These are phyloP conservation scores for Bothriochloa decipiens DNA, from an alignment of 176 grass and related monocot species.

Conservation along the genomic window DNA sequence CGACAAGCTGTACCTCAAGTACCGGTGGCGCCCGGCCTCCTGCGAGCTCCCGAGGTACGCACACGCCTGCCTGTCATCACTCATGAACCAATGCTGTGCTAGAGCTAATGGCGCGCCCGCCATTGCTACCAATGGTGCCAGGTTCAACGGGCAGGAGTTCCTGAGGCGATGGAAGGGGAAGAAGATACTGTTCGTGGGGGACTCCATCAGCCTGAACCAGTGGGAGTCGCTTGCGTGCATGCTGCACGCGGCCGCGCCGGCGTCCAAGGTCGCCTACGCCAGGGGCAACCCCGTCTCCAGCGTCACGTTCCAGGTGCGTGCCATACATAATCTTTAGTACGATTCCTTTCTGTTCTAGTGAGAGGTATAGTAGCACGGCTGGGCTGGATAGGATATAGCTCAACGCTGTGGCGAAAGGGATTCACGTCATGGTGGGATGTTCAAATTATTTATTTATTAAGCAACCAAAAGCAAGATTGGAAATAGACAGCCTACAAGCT, in stretches of 20 bases:
- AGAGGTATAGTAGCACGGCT: background rate
- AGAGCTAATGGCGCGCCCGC: background rate
- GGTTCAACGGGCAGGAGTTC: slow-evolving; percentile 73
- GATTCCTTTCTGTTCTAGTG: background rate
- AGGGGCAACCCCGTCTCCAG: slow-evolving; percentile 59
- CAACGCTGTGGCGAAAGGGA: background rate
- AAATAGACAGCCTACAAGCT: background rate
- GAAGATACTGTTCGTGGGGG: slow-evolving; percentile 99
- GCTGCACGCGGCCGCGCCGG: slow-evolving; percentile 74
- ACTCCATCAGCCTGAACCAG: slow-evolving; percentile 96
- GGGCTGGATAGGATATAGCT: background rate
- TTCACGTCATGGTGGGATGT: background rate
- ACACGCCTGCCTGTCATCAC: background rate
- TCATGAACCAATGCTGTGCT: background rate
- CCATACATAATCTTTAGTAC: background rate
- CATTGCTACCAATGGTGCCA: slow-evolving; percentile 8
- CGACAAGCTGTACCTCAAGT: slow-evolving; percentile 83
- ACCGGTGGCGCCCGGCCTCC: slow-evolving; percentile 71
- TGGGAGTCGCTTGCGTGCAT: slow-evolving; percentile 97
- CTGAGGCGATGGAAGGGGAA: slow-evolving; percentile 76
- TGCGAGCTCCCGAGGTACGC: slow-evolving; percentile 82
- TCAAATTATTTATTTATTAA: background rate
- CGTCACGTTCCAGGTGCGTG: slow-evolving; percentile 77
- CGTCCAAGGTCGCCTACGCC: slow-evolving; percentile 58
- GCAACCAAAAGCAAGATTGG: background rate